Evolutionary conservation across 2,329 filamentous ascomycete species (phyloP), one percentile per base, ranked within the genome.

Genomic region (Triangularia verruculosa): DNA sequence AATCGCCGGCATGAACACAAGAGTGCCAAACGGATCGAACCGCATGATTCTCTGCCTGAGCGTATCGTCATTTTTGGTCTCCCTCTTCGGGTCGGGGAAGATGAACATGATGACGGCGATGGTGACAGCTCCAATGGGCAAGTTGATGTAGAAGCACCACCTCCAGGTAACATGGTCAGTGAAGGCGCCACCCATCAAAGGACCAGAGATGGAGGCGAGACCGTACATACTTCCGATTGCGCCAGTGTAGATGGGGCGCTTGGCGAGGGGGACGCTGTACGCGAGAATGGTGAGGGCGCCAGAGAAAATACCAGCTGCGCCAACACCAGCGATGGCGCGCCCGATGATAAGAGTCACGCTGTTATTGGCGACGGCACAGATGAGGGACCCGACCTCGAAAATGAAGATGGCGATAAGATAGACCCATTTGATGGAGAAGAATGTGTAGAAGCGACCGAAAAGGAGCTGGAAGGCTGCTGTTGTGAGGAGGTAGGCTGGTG

Each of bases 201-300:
- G 71, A 9, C 71, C 71, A 6, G 69, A 69, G 27, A 73, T 71
- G 28, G 68, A 70, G 11, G 79, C 78, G 47, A 82, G 74, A 12
- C 79, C 80, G 66, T 77, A 82, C 72, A 81, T 80, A 56, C 71
- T 74, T 27, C 75, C 75, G 55, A 81, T 74, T n/a, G 79, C 66
- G 58, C 78, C 78, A 8, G 66, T 69, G 61, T 70, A 73, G n/a
- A 72, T 30, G 24, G 73, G 71, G 1, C 71, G 67, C 4, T 66
- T 68, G 47, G 59, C 59, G 15, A 72, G 70, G 1, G 71, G 71
- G 1, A 73, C 70, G 12, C 72, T 71, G 47, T 70, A 70, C 30
- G 70, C 72, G 3, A 80, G 76, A 64, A 82, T 75, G 63, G 71
- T 72, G n/a, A 73, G 61, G 11, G 71, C 72, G 11, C 79, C 79